Base-by-base conservation (phyloP, 2,329 filamentous ascomycete genomes). In the Akanthomyces muscarius region DNA sequence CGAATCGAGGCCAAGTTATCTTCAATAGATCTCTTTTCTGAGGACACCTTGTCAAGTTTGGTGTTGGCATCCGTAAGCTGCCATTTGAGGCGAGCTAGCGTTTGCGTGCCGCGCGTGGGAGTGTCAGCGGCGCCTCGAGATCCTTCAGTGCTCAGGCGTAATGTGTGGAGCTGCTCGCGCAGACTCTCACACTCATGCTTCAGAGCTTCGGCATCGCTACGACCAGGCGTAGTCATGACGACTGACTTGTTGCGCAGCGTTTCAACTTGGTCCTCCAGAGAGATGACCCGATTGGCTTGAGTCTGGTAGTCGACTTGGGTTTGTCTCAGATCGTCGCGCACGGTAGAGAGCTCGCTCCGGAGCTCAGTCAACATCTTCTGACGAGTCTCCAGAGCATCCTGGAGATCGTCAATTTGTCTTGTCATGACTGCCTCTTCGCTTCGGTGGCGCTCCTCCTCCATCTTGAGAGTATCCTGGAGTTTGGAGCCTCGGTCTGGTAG, bases 231-330 rank as follows among this genome's bases (percentile, higher is more conserved):
- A n/a, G 57, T 36, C n/a, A 52, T 53, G 36, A 42, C 25, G 11
- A 30, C 13, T 21, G 50, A n/a, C n/a, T 28, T 52, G 16, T 33
- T 63, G 10, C 63, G 63, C 28, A 51, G 28, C 4, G 36, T 16
- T 60, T 91, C 87, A n/a, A 92, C 81, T 71, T 92, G 90, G 67
- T 92, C 89, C 71, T 93, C 89, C 23, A 93, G 73, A 8, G 82
- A 81, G 63, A 89, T 84, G 2, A 87, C 79, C 71, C 87, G 91
- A 67, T 90, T 87, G 55, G 80, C 79, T 64, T 90, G 80, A 0
- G 80, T 72, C 66, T 86, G 83, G 70, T 86, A 82, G 66, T 88
- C 86, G 25, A 88, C 81, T 66, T 87, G 85, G 30, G 84, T 84
- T 56, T 88, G 80, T n/a, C 89, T 85, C 10, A 92, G 80, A 62